Conservation (phyloP, 75 land plant genomes). For the Pinus tabuliformis region DNA sequence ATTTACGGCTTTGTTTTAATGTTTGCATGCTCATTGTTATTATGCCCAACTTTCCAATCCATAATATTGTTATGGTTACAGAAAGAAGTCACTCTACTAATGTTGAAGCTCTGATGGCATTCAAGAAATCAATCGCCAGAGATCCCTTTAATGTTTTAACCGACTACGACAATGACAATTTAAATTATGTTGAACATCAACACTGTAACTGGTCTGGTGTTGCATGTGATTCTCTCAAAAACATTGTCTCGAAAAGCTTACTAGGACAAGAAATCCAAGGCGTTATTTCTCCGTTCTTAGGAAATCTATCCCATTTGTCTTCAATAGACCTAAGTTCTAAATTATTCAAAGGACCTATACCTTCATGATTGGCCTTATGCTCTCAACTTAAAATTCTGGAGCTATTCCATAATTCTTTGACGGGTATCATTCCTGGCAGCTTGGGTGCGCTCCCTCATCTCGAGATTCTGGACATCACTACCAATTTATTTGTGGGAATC, state of each 20-base stretch:
- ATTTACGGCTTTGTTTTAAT: no score
- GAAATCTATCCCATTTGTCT: slow-evolving; percentile 51
- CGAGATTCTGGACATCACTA: slow-evolving; percentile 31
- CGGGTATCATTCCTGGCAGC: slow-evolving; percentile 52
- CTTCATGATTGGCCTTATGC: slow-evolving; percentile 30
- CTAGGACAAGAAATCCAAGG: slow-evolving; percentile 30
- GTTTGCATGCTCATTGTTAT: no score
- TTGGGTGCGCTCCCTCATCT: slow-evolving; percentile 39
- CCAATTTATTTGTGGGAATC: slow-evolving; percentile 41
- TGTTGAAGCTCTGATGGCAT: slow-evolving; percentile 16
- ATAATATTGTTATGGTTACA: no score
- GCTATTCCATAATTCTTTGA: slow-evolving; percentile 44
- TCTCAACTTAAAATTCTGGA: slow-evolving; percentile 28
- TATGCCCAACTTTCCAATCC: no score
- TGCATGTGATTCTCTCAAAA: slow-evolving; percentile 24
- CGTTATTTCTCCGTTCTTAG: slow-evolving; percentile 53
- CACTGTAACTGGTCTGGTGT: slow-evolving; percentile 62
- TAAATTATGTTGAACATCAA: slow-evolving; percentile 3
- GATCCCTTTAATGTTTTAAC: slow-evolving; percentile 44
- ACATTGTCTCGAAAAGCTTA: slow-evolving; percentile 24
- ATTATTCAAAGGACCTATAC: slow-evolving; percentile 36
- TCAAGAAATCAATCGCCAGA: slow-evolving; percentile 34
- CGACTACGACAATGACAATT: slow-evolving; percentile 20
- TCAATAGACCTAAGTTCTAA: slow-evolving; percentile 50
- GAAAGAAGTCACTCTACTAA: background rate